Conservation (phyloP, 371 early-diverging fungal genomes). For the Mortierella sp. region DNA sequence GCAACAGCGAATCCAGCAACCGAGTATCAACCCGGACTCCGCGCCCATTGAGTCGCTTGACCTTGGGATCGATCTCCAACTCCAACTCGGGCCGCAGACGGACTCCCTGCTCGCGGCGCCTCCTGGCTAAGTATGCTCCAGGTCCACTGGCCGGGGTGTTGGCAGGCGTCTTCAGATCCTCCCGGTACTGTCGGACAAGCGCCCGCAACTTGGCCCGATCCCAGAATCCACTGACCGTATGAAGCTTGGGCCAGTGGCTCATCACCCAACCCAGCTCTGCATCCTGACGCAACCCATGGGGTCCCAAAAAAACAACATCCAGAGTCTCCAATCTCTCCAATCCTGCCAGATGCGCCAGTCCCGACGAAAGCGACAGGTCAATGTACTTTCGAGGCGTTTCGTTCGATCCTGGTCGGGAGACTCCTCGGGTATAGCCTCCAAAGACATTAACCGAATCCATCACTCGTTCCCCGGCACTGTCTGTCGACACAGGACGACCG, state of each 20-base stretch:
- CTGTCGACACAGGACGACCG: constrained; percentile 1
- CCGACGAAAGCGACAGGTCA: constrained; percentile 12
- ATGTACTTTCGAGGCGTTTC: constrained; percentile 5
- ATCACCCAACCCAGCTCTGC: constrained; percentile 28
- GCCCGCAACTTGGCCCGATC: constrained; percentile 8
- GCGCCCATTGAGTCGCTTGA: background rate
- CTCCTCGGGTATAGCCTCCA: background rate
- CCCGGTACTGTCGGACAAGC: background rate
- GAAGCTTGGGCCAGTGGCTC: constrained; percentile 27
- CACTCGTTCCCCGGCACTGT: background rate
- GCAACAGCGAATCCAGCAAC: constrained; percentile 6
- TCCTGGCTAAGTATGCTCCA: background rate
- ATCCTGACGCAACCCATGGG: constrained; percentile 18
- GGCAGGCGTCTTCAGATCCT: background rate
- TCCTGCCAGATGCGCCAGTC: constrained; percentile 22
- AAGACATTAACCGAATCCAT: background rate
- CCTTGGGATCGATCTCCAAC: background rate
- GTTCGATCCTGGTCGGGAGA: background rate
- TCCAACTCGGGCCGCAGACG: constrained; percentile 18
- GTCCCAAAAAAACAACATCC: constrained; percentile 21
- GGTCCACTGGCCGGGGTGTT: background rate
- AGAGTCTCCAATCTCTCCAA: constrained; percentile 10
- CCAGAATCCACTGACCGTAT: constrained; percentile 15
- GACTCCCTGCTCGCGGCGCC: constrained; percentile 5
- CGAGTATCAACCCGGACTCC: background rate